Conservation (phyloP, 768 basidiomycete species). For the Suillus americanus region DNA sequence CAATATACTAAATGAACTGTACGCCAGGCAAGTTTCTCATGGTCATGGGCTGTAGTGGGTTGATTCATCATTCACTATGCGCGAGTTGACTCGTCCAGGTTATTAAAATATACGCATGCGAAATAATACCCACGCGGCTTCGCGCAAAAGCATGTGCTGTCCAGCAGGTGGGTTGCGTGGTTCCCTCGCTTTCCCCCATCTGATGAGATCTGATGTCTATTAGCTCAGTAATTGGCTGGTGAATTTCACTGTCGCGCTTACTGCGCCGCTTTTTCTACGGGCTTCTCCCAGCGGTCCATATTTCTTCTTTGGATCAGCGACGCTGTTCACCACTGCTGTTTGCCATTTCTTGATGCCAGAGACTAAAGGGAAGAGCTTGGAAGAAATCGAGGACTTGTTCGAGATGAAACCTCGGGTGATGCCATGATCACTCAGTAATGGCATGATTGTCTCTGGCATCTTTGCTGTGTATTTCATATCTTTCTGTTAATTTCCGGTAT, state of each 20-base stretch:
- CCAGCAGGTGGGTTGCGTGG: constrained; percentile 38
- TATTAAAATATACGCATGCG: constrained; percentile 40
- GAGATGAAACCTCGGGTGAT: constrained; percentile 14
- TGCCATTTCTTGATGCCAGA: constrained; percentile 43
- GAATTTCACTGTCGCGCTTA: constrained; percentile 44
- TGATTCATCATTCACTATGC: not conserved
- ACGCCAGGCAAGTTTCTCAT: not conserved
- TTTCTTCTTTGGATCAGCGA: constrained; percentile 43
- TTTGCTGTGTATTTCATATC: not conserved
- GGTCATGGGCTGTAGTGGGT: not conserved
- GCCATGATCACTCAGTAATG: not conserved
- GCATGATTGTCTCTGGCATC: not conserved
- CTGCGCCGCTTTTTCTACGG: constrained; percentile 46
- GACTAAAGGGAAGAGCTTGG: constrained; percentile 44
- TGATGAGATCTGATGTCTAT: constrained; percentile 12
- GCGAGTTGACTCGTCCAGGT: constrained; percentile 18
- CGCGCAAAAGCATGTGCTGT: constrained; percentile 44
- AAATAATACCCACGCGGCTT: constrained; percentile 48
- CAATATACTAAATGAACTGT: not conserved
- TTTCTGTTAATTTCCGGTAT: not conserved
- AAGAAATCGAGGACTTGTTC: constrained; percentile 41
- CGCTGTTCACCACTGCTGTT: constrained; percentile 36
- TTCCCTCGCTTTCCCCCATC: not conserved
- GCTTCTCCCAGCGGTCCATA: constrained; percentile 45
- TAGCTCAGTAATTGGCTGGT: constrained; percentile 30